Conservation (phyloP, 257 asterid species). For the Dorcoceras hygrometricum region DNA sequence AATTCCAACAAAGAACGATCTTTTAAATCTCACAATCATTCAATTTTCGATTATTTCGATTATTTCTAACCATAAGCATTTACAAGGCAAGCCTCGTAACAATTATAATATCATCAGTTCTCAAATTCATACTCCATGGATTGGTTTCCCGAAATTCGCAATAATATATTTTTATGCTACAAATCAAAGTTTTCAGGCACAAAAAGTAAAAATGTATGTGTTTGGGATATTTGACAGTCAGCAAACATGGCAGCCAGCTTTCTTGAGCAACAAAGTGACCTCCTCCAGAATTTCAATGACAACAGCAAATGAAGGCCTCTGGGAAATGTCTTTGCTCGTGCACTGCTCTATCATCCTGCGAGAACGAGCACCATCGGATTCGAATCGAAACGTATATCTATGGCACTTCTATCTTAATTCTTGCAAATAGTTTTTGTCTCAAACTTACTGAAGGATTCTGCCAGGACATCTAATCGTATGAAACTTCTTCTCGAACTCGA, state of each 20-base stretch:
- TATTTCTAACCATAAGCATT: too few relatives aligned
- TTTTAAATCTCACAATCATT: too few relatives aligned
- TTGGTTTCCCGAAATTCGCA: too few relatives aligned
- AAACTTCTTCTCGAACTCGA: constrained; percentile 52
- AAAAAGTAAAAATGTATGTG: not conserved
- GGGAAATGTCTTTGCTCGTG: constrained; percentile 33
- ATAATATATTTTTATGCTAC: too few relatives aligned
- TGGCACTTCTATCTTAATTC: too few relatives aligned
- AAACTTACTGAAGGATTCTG: constrained; percentile 50
- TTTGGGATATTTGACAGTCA: constrained; percentile 1
- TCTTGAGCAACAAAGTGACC: constrained; percentile 38
- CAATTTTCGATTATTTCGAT: too few relatives aligned
- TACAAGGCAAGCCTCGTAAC: too few relatives aligned
- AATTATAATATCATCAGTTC: too few relatives aligned
- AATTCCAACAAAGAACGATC: too few relatives aligned
- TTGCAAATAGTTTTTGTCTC: not conserved
- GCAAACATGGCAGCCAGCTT: constrained; percentile 46
- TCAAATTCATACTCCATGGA: too few relatives aligned
- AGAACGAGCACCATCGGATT: not conserved
- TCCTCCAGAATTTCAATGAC: constrained; percentile 53
- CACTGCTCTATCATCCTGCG: constrained; percentile 52
- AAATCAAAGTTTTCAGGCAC: not conserved
- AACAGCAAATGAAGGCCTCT: constrained; percentile 37
- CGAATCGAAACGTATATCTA: not conserved
- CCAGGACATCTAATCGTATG: constrained; percentile 42